Conservation (phyloP, 2,329 filamentous ascomycete genomes). For the Fusarium bactridioides region DNA sequence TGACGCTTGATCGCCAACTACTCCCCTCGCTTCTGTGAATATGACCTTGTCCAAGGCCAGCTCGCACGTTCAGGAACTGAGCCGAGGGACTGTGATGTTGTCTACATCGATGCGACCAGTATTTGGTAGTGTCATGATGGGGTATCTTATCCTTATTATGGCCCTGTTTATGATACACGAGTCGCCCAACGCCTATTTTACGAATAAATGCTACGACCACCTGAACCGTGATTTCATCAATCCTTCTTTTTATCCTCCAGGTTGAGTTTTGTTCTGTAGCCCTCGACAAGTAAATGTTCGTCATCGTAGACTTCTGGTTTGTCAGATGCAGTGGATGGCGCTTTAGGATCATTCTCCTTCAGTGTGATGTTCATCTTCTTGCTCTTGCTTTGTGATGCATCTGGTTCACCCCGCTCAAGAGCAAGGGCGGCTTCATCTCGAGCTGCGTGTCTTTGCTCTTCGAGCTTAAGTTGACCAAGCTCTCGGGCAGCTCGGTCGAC, state of each 20-base stretch:
- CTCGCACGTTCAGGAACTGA: constrained; percentile 22
- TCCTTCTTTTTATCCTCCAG: constrained; percentile 15
- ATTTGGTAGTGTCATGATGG: neutral
- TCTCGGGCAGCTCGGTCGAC: constrained; percentile 48
- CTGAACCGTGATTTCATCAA: neutral
- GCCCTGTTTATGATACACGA: constrained; percentile 10
- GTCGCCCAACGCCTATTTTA: constrained; percentile 25
- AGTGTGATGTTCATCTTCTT: constrained; percentile 58
- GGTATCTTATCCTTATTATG: constrained; percentile 28
- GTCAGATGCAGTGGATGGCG: constrained; percentile 28
- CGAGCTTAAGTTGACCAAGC: constrained; percentile 54
- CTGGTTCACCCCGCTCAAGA: constrained; percentile 54
- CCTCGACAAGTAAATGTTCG: constrained; percentile 58
- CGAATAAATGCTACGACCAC: neutral
- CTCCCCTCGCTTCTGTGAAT: constrained; percentile 38
- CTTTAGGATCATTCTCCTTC: constrained; percentile 56
- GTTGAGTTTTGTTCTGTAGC: constrained; percentile 54
- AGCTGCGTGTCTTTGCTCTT: constrained; percentile 52
- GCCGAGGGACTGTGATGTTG: neutral
- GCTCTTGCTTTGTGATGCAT: constrained; percentile 42
- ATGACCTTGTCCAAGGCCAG: constrained; percentile 40
- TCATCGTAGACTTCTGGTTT: constrained; percentile 46
- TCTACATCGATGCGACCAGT: neutral
- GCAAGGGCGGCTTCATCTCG: constrained; percentile 56
- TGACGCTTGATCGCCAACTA: constrained; percentile 92